Percentiles rank a stretch among this genome's conserved stretches.
Evolutionary conservation across 768 basidiomycete species (phyloP).

Genomic region (Leucosporidium creatinivorum): DNA sequence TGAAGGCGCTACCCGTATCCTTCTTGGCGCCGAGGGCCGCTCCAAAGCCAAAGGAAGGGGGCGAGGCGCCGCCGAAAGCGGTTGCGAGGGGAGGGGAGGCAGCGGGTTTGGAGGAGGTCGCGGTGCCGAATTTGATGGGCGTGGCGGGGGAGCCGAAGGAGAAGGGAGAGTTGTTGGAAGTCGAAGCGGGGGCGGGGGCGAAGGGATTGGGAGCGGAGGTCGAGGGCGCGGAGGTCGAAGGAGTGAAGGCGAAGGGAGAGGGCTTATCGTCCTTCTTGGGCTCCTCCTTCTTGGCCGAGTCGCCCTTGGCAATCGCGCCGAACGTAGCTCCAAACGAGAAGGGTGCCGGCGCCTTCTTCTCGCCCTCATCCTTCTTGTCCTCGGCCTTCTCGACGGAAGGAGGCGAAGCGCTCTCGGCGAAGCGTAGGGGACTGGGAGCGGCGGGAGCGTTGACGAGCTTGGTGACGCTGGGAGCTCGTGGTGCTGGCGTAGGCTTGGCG

Average conservation of each 20-base stretch:
- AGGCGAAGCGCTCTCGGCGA: conserved; percentile 27
- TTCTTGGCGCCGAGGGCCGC: conserved; percentile 20
- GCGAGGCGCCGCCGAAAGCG: conserved; percentile 22
- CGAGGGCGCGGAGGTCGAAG: not conserved
- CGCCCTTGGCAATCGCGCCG: conserved; percentile 41
- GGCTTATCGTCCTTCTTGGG: conserved; percentile 32
- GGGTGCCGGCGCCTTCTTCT: not conserved
- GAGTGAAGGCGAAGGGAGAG: conserved; percentile 5
- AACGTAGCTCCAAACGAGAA: conserved; percentile 32
- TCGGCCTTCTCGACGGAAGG: conserved; percentile 4
- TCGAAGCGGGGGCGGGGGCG: not conserved
- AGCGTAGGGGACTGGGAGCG: conserved; percentile 27
- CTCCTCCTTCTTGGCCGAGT: conserved; percentile 22
- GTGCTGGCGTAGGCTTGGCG: conserved; percentile 21
- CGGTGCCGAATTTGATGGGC: not conserved
- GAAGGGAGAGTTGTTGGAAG: not conserved
- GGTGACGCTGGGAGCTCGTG: not conserved
- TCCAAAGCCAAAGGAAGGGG: conserved; percentile 28
- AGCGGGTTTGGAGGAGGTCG: conserved; percentile 7
- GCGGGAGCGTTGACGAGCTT: conserved; percentile 27
- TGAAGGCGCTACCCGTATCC: not conserved
- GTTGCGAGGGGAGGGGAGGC: conserved; percentile 29
- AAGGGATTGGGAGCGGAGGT: not conserved
- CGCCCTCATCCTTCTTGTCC: not conserved
- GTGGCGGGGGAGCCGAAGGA: conserved; percentile 2